Base-by-base conservation (phyloP, 2,329 filamentous ascomycete species). In the Phyllosticta capitalensis region DNA sequence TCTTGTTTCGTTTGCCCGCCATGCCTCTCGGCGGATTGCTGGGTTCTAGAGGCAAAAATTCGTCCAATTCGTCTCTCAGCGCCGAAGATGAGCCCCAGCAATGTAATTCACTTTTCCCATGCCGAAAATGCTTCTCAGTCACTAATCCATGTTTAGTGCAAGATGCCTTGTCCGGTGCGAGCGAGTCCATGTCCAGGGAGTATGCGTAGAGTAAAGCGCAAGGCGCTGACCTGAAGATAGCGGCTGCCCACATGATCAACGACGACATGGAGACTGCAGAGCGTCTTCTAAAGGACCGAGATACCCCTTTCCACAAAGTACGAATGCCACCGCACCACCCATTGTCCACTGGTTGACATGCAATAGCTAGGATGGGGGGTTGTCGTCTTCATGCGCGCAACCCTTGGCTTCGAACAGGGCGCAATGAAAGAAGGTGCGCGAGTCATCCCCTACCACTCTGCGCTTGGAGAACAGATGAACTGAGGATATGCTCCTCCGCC, bases 231-330 rank as follows among this genome's bases (percentile, higher is more conserved):
- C 21, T 22, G 19, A 49, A 26, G 68, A 71, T 69, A 71, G 87
- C 88, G 48, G 84, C 87, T 4, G 80, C 82, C 9, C 77, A 89
- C 60, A 89, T 96, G 66, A 87, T 96, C 80, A 87, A 94, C 69
- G 91, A 96, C 74, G 90, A 97, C 74, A 87, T 97, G 62, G 88
- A 90, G 38, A 85, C 83, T 48, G 94, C 94, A 5, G 89, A 95
- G 74, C 79, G 79, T 62, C 83, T 84, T 50, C 79, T 96, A 38
- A 81, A 82, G 55, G 82, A 86, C 65, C 86, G 88, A 52, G 81
- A 82, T 65, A 96, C 92, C 5, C 83, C 89, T n/a, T 97, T 95
- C 69, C 94, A 99, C 74, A 84, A 84, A 75, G 83, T 85, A 67
- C 61, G 45, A 19, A 33, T 49, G 22, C 20, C 21, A 20, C 24